Conservation (phyloP, 495 filamentous ascomycete species). For the Aspergillus coremiiformis region DNA sequence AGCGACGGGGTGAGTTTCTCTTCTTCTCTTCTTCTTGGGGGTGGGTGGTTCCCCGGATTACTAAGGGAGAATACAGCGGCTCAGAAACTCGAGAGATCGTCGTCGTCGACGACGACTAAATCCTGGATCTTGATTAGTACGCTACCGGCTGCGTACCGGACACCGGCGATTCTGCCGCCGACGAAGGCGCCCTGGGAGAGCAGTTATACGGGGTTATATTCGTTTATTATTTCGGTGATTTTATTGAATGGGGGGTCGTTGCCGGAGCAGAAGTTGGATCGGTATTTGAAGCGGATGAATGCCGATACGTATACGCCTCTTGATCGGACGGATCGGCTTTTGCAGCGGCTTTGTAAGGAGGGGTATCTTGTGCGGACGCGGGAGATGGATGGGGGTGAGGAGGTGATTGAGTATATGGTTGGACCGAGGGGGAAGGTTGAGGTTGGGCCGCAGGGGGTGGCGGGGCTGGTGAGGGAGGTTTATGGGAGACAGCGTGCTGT, state of each 20-base stretch:
- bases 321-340: slow-evolving; percentile 66
- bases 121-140: slow-evolving; percentile 68
- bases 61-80: slow-evolving; percentile 52
- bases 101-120: slow-evolving; percentile 47
- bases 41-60: no score
- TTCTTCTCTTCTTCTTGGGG: slow-evolving; percentile 1
- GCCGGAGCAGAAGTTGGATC: slow-evolving; percentile 61
- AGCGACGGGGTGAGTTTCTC: slow-evolving; percentile 59
- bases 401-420: slow-evolving; percentile 67
- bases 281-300: slow-evolving; percentile 70
- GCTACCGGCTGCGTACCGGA: slow-evolving; percentile 59
- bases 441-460: slow-evolving; percentile 65
- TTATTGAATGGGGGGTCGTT: slow-evolving; percentile 62
- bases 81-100: slow-evolving; percentile 43
- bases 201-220: slow-evolving; percentile 73
- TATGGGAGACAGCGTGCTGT: slow-evolving; percentile 36
- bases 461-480: slow-evolving; percentile 58
- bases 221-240: slow-evolving; percentile 70
- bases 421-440: slow-evolving; percentile 83
- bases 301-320: slow-evolving; percentile 65
- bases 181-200: slow-evolving; percentile 64
- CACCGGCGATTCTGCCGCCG: slow-evolving; percentile 58
- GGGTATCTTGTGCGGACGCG: slow-evolving; percentile 73
- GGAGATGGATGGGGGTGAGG: slow-evolving; percentile 62
- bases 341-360: slow-evolving; percentile 69